Evolutionary conservation across 352 stramenopile genomes (phyloP), one percentile per base, ranked within the genome.

Genomic region (Aphanomyces stellatus): DNA sequence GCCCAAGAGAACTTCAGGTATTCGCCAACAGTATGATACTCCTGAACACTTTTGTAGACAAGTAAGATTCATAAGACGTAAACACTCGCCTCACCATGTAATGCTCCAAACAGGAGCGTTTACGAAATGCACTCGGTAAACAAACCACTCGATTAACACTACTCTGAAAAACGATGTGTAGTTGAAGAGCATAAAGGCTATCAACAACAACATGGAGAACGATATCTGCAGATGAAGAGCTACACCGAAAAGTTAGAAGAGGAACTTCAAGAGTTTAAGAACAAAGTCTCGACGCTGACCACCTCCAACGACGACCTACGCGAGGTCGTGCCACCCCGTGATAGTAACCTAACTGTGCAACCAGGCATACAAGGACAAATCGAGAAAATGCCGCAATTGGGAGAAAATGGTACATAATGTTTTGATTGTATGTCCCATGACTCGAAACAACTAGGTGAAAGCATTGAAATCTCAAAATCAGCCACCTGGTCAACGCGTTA

Each of bases 291-390:
- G 65, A 74, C 74, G 1, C 34, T 90, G 4, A 88, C 76, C 35
- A 70, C 76, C 0, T 89, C 85, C n/a, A 89, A 91, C 51, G 82
- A 91, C 31, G 83, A 94, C 51, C 61, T 91, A 25, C 80, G 82
- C 24, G 85, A 94, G 74, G 85, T 91, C n/a, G 0, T 2, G 22
- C 6, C 31, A 19, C 4, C 61, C 59, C 2, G 28, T 53, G 10
- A 17, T 53, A 33, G 13, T 5, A 61, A 30, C 10, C 17, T 5
- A 25, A 13, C 22, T 73, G 25, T 49, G 25, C 5, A 71, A 69
- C 15, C 30, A 93, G 85, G 84, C 85, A 30, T 94, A 92, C 78
- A 91, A 92, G 51, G 85, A 94, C 31, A 94, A 92, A 61, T 86
- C 85, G 11, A 68, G 83, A 49, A 91, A 91, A 74, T 94, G 85